Conservation (phyloP, 441 rosid genomes). For the Viola pubescens region DNA sequence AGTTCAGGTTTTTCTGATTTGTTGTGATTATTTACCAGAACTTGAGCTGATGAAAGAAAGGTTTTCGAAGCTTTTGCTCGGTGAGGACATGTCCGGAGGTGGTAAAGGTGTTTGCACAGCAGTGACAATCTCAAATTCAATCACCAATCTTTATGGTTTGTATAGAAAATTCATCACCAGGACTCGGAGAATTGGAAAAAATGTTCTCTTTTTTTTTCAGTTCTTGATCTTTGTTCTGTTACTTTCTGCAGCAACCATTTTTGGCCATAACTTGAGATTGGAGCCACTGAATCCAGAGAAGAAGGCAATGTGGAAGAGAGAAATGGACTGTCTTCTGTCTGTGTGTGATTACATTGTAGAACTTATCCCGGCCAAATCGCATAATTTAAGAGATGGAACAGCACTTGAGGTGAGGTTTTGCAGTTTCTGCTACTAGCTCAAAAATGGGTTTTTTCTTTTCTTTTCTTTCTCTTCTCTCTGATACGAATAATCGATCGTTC, state of each 20-base stretch:
- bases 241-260: conserved; percentile 53
- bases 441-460: neutral
- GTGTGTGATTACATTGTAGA: conserved; percentile 93
- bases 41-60: conserved; percentile 94
- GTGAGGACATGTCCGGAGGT: conserved; percentile 98
- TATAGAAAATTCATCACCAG: neutral
- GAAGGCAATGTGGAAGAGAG: conserved; percentile 88
- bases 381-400: conserved; percentile 74
- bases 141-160: conserved; percentile 93
- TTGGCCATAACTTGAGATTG: conserved; percentile 86
- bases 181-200: neutral
- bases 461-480: neutral
- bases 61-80: conserved; percentile 81
- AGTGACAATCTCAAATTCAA: conserved; percentile 81
- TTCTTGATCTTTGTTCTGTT: conserved; percentile 5
- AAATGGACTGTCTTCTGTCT: conserved; percentile 88
- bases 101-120: conserved; percentile 95
- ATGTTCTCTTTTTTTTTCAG: neutral
- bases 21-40: conserved; percentile 30
- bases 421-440: neutral
- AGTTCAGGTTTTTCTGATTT: neutral
- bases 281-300: conserved; percentile 71
- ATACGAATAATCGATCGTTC: conserved; percentile 18
- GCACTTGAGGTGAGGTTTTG: conserved; percentile 57
- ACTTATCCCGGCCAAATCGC: conserved; percentile 57